Conservation (phyloP, 2,329 filamentous ascomycete genomes). For the Aspergillus ibericus region DNA sequence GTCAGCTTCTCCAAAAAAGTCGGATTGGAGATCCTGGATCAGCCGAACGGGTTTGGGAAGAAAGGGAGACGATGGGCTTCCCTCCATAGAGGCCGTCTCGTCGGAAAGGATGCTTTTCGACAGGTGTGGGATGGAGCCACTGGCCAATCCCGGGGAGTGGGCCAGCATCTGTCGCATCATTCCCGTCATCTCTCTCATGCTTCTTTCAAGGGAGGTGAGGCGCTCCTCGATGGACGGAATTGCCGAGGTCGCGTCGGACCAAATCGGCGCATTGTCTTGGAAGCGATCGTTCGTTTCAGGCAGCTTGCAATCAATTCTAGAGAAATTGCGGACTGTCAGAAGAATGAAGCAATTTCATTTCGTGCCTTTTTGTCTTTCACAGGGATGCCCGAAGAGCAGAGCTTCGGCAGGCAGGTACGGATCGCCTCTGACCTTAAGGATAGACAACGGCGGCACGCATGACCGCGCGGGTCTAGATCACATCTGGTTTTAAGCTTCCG, state of each 20-base stretch:
- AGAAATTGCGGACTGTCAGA: slow-evolving; percentile 10
- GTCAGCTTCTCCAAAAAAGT: slow-evolving; percentile 31
- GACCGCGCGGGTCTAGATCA: slow-evolving; percentile 36
- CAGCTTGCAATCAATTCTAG: slow-evolving; percentile 36
- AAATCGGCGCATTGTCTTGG: slow-evolving; percentile 32
- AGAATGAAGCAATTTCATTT: not conserved
- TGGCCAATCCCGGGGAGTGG: slow-evolving; percentile 22
- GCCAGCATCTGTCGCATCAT: slow-evolving; percentile 35
- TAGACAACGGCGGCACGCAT: slow-evolving; percentile 38
- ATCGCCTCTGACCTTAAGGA: slow-evolving; percentile 30
- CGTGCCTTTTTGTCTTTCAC: not conserved
- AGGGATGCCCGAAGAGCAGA: not conserved
- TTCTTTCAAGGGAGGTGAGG: slow-evolving; percentile 32
- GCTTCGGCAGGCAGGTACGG: not conserved
- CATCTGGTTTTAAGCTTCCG: slow-evolving; percentile 41
- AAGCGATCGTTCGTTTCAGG: slow-evolving; percentile 36
- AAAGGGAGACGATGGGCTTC: slow-evolving; percentile 20
- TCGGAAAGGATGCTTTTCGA: slow-evolving; percentile 26
- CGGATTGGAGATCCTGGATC: slow-evolving; percentile 33
- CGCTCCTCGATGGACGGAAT: slow-evolving; percentile 38
- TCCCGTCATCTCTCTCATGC: slow-evolving; percentile 38
- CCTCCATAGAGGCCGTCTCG: slow-evolving; percentile 23
- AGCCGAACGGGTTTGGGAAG: slow-evolving; percentile 33
- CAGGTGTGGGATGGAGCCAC: slow-evolving; percentile 19
- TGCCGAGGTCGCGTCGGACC: slow-evolving; percentile 31